phyloP scores from a whole-genome alignment of 768 basidiomycete genomes.

The Macrolepiota fuliginosa region DNA sequence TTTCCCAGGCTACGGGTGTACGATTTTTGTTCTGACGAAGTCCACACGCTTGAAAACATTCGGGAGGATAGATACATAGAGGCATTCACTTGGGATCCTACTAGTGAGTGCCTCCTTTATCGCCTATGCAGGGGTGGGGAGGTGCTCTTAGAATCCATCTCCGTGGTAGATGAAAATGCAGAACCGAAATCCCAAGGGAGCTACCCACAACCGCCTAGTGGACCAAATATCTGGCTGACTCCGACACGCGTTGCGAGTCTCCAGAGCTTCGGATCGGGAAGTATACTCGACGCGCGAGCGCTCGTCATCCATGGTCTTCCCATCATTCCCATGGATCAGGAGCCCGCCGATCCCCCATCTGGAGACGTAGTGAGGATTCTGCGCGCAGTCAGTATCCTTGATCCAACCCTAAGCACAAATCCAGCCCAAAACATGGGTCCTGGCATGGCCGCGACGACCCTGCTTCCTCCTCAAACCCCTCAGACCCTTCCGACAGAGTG shows the following conservation, averaged over 20 bases:
- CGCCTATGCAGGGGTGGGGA: slow-evolving; percentile 27
- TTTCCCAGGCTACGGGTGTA: slow-evolving; percentile 26
- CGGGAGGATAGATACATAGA: slow-evolving; percentile 27
- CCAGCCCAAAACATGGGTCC: too few species aligned
- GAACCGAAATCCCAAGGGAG: slow-evolving; percentile 21
- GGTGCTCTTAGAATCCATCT: slow-evolving; percentile 26
- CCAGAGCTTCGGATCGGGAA: slow-evolving; percentile 28
- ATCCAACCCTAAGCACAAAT: too few species aligned
- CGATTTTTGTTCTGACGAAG: slow-evolving; percentile 21
- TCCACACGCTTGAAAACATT: slow-evolving; percentile 16
- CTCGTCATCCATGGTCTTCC: slow-evolving; percentile 23
- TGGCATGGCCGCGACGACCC: too few species aligned
- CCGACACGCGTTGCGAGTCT: slow-evolving; percentile 27
- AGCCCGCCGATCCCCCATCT: slow-evolving; percentile 16
- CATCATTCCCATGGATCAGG: background rate
- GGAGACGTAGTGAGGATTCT: slow-evolving; percentile 35
- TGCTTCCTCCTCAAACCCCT: too few species aligned
- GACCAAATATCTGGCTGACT: slow-evolving; percentile 27
- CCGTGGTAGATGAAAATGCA: slow-evolving; percentile 18
- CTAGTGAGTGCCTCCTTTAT: slow-evolving; percentile 28
- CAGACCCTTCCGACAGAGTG: too few species aligned
- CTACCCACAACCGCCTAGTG: slow-evolving; percentile 32
- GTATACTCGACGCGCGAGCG: slow-evolving; percentile 29
- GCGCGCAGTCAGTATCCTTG: too few species aligned
- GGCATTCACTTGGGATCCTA: slow-evolving; percentile 29